Percentiles rank a stretch among this genome's conserved stretches.
These are phyloP conservation scores for Polytrichum commune DNA, from an alignment of 225 moss, liverwort and hornwort genomes.

Conservation along the genomic window DNA sequence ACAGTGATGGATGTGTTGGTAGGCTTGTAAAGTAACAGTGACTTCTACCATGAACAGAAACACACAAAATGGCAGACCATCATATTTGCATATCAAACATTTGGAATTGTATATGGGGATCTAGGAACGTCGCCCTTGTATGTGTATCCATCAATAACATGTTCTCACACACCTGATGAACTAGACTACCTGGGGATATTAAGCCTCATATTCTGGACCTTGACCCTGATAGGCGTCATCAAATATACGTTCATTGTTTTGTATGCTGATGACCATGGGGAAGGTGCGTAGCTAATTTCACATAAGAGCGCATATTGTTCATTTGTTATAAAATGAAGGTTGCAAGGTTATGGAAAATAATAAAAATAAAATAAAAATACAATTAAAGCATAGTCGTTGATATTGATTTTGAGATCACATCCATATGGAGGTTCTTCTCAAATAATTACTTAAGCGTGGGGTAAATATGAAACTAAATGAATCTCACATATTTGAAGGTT, in stretches of 20 bases:
- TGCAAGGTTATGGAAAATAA: no score
- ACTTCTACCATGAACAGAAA: slow-evolving; percentile 25
- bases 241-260: slow-evolving; percentile 79
- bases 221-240: slow-evolving; percentile 78
- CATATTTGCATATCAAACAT: slow-evolving; percentile 65
- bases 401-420: no score
- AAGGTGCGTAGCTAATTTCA: slow-evolving; percentile 39
- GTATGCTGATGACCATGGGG: slow-evolving; percentile 91
- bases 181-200: slow-evolving; percentile 74
- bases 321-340: no score
- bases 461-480: no score
- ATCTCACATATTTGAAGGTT: no score
- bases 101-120: slow-evolving; percentile 90
- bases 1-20: slow-evolving; percentile 4
- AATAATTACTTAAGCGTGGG: no score
- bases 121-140: slow-evolving; percentile 90
- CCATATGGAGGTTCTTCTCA: no score
- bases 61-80: slow-evolving; percentile 40
- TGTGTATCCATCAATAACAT: slow-evolving; percentile 77
- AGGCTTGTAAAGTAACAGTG: slow-evolving; percentile 3
- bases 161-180: slow-evolving; percentile 48
- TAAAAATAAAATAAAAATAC: no score
- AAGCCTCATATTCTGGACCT: slow-evolving; percentile 87
- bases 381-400: no score
- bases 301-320: no score